Conservation (phyloP, 495 filamentous ascomycete species). For the Penicillium atrosanguineum region DNA sequence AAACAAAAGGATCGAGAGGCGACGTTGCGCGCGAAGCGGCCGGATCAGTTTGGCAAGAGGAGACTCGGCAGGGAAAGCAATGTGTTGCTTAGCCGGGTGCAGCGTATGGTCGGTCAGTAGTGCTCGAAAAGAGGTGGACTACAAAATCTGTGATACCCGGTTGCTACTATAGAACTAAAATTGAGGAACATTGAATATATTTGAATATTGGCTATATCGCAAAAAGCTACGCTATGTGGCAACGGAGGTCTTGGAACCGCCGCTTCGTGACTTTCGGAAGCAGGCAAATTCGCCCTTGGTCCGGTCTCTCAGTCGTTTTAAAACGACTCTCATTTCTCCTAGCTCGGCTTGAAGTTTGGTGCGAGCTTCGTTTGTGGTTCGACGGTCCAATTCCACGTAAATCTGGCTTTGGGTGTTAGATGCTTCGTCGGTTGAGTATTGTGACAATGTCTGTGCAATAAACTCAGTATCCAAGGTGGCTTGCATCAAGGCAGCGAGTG, state of each 20-base stretch:
- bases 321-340: constrained; percentile 77
- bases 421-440: constrained; percentile 83
- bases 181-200: constrained; percentile 9
- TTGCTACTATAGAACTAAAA: constrained; percentile 12
- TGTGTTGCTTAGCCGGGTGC: constrained; percentile 78
- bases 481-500: constrained; percentile 84
- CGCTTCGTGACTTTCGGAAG: constrained; percentile 56
- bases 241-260: constrained; percentile 19
- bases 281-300: constrained; percentile 84
- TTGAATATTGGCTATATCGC: not conserved
- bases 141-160: constrained; percentile 25
- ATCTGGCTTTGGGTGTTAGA: constrained; percentile 77
- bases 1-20: constrained; percentile 62
- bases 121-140: constrained; percentile 1
- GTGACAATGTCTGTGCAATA: constrained; percentile 84
- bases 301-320: constrained; percentile 80
- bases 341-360: constrained; percentile 77
- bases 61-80: constrained; percentile 83
- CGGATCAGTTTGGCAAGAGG: constrained; percentile 73
- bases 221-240: constrained; percentile 7
- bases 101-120: constrained; percentile 60
- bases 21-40: constrained; percentile 72
- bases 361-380: constrained; percentile 83
- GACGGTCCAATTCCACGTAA: constrained; percentile 81
- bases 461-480: constrained; percentile 97